Evolutionary conservation across 1,284 basidiomycete genomes (phyloP), one percentile per base, ranked within the genome.

Genomic region (Apiotrichum montevideense): DNA sequence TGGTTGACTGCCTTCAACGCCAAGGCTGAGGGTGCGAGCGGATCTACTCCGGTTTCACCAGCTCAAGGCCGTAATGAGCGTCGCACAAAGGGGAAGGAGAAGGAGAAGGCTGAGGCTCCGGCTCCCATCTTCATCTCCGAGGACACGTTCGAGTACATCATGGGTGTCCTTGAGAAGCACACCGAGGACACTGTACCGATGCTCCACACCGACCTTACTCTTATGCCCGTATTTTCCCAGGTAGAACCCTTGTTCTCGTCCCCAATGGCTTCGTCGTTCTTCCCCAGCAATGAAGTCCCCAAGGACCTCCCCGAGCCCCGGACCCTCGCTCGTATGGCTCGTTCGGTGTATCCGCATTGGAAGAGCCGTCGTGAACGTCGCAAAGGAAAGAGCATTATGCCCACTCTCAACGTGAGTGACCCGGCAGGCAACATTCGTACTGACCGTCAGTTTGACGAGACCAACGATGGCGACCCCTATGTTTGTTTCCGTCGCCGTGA

Each of bases 401-500:
- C 90, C 4, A 77, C 77, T 40, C 80, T 93, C 29, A 90, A 93
- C 69, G 46, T 47, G n/a, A 47, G 46, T 47, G 11, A 9, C 29
- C 7, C 4, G 13, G 33, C 14, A 3, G 0, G 34, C 46, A n/a
- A 8, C 35, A 35, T 34, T 9, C 45, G 7, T 34, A 21, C 46
- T 47, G 35, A 47, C 46, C 41, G 10, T 15, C 35, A 47, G 46
- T 86, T 84, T 63, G 93, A 98, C 74, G 95, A 98, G 78, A 83
- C 87, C 40, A 95, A 97, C 75, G 85, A 87, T 52, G 93, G 91
- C 59, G 93, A 98, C 70, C 96, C 96, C 0, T 98, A 98, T 65
- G 91, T 98, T 51, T 99, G 96, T 77, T 98, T 99, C 83, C 86
- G 96, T 43, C 84, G 95, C 54, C 86, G 94, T 58, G 95, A 98